Evolutionary conservation across 495 filamentous ascomycete species (phyloP).

Genomic region (Talaromyces ruber): DNA sequence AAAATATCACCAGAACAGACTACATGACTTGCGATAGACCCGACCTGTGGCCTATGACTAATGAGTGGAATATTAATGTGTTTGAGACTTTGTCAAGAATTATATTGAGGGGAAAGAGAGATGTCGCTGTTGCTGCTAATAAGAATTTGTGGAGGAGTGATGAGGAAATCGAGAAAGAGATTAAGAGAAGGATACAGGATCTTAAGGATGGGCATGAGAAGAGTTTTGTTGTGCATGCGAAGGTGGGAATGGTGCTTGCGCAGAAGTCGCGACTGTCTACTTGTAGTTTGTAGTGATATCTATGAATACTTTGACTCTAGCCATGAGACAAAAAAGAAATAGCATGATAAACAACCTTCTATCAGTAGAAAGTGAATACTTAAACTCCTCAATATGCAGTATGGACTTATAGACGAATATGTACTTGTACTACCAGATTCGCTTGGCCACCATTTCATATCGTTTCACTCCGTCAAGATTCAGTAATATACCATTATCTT

Average conservation of each 20-base stretch:
- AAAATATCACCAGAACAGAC: not conserved
- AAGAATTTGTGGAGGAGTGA: not conserved
- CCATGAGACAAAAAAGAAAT: not conserved
- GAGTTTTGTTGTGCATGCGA: not conserved
- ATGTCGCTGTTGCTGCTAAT: not conserved
- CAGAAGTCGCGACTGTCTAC: not conserved
- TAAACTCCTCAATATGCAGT: not conserved
- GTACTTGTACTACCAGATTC: conserved; percentile 61
- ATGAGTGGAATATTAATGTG: not conserved
- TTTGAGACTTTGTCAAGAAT: not conserved
- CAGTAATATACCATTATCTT: conserved; percentile 42
- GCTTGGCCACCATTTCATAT: conserved; percentile 90
- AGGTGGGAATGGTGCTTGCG: not conserved
- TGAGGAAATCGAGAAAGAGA: not conserved
- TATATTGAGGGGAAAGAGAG: not conserved
- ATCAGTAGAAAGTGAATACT: not conserved
- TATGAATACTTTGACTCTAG: no score
- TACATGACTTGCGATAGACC: not conserved
- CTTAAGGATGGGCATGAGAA: not conserved
- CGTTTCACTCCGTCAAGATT: conserved; percentile 62
- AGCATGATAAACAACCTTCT: not conserved
- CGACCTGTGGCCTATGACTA: not conserved
- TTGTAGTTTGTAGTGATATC: not conserved
- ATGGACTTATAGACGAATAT: not conserved
- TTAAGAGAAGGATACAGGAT: not conserved